These are phyloP conservation scores for Haematococcus lacustris DNA, from an alignment of 139 green algal species.

Conservation along the genomic window DNA sequence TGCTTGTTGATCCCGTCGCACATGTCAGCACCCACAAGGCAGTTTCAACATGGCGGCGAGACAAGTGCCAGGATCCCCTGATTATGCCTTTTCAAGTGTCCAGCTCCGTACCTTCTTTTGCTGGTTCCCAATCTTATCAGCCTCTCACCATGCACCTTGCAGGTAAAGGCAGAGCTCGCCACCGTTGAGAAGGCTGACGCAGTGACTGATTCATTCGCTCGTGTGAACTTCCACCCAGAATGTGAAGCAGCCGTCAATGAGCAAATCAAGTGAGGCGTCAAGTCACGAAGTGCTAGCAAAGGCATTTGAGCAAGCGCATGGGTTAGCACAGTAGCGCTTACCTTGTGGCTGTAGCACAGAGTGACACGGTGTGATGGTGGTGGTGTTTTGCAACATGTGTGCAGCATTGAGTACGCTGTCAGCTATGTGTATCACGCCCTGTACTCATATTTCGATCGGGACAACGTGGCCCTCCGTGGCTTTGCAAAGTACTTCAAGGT, in stretches of 20 bases:
- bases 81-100: no score
- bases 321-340: not conserved
- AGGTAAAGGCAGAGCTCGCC: constrained; percentile 56
- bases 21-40: no score
- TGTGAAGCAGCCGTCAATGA: constrained; percentile 78
- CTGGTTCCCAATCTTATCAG: no score
- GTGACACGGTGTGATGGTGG: not conserved
- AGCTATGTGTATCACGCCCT: constrained; percentile 93
- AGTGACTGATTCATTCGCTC: constrained; percentile 56
- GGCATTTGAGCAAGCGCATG: not conserved
- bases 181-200: constrained; percentile 54
- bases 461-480: constrained; percentile 91
- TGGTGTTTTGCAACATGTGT: not conserved
- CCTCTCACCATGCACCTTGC: no score
- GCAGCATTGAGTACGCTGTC: constrained; percentile 83
- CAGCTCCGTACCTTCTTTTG: no score
- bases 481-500: constrained; percentile 74
- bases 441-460: constrained; percentile 86
- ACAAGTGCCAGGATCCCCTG: no score
- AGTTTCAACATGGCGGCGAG: no score
- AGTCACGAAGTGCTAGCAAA: not conserved
- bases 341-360: not conserved
- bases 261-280: constrained; percentile 87
- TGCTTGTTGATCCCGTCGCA: no score
- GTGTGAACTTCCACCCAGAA: constrained; percentile 64